These are phyloP conservation scores for Vigna trinervia DNA, from an alignment of 306 rosid species.

Conservation along the genomic window DNA sequence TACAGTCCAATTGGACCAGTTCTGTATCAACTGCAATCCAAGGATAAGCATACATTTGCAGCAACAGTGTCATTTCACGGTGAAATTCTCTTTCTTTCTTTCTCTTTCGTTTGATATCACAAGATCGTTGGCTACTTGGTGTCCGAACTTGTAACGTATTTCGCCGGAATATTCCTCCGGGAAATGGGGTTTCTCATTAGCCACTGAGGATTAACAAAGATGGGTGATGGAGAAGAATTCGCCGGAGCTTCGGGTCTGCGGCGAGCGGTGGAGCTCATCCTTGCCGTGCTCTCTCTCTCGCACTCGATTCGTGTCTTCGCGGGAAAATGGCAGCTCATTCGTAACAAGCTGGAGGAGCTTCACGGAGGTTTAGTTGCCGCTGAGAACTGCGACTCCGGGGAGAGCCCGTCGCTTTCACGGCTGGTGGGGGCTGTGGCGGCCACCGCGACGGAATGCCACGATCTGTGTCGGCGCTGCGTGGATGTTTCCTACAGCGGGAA, in stretches of 20 bases:
- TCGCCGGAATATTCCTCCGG: slow-evolving; percentile 55
- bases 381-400: slow-evolving; percentile 65
- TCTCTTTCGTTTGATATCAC: slow-evolving; percentile 4
- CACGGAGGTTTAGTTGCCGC: slow-evolving; percentile 67
- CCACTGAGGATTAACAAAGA: slow-evolving; percentile 45
- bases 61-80: background rate
- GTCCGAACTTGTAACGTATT: slow-evolving; percentile 17
- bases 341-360: slow-evolving; percentile 80
- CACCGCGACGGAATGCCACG: slow-evolving; percentile 67
- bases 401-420: slow-evolving; percentile 51
- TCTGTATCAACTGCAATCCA: slow-evolving; percentile 52
- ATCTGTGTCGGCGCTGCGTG: slow-evolving; percentile 79
- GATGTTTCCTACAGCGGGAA: slow-evolving; percentile 87
- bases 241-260: slow-evolving; percentile 53
- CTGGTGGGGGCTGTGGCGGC: slow-evolving; percentile 43
- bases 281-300: slow-evolving; percentile 67
- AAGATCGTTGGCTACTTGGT: slow-evolving; percentile 37
- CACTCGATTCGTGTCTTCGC: slow-evolving; percentile 75
- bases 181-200: slow-evolving; percentile 54
- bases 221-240: slow-evolving; percentile 58
- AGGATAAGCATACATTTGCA: slow-evolving; percentile 54
- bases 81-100: background rate
- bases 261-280: slow-evolving; percentile 53
- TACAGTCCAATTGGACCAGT: slow-evolving; percentile 36
- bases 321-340: slow-evolving; percentile 81